Evolutionary conservation across 768 basidiomycete genomes (phyloP), one percentile per base, ranked within the genome.

Genomic region (Gelatoporia subvermispora): DNA sequence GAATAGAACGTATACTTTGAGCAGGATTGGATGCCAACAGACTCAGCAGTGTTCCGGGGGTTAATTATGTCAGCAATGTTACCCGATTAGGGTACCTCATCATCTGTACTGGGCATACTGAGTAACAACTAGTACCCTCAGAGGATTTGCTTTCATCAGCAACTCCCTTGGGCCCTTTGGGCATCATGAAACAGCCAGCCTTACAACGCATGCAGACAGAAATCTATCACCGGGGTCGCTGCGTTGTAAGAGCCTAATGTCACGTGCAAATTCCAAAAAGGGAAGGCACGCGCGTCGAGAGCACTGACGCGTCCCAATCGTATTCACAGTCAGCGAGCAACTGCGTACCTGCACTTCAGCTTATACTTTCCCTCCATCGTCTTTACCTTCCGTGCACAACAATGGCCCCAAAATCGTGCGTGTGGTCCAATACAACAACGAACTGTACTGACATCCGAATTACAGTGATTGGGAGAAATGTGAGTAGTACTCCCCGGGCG

Each of bases 391-490:
- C 49, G 25, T 50, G 50, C 37, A 72, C 65, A 45, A 56, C 31
- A 37, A 96, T 98, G 95, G 79, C 95, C 40, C 93, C 95, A 35
- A 95, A 95, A 88, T 78, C 90, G 93, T 95, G 66, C 72, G 93
- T 78, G 3, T n/a, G 38, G 41, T 35, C 18, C 8, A 20, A 18
- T 11, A 21, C 39, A 34, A 36, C 39, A 20, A 3, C 7, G 11
- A 17, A 2, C 24, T 34, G 31, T n/a, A n/a, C 55, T 64, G 13
- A 60, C 46, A 5, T 8, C 51, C 15, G 48, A 18, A 50, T 31
- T 45, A 16, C 61, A 97, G 94, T 59, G 90, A 99, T 68, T 98
- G 95, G 95, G 95, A 99, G 71, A 98, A 97, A 71, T 97, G 94
- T 95, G 63, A 35, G 79, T 68, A 55, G 51, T 23, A 21, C 22